Percentiles rank a stretch among this genome's conserved stretches.
Conservation (phyloP, 108 stramenopile species). For the Cyclotella kingstonii region DNA sequence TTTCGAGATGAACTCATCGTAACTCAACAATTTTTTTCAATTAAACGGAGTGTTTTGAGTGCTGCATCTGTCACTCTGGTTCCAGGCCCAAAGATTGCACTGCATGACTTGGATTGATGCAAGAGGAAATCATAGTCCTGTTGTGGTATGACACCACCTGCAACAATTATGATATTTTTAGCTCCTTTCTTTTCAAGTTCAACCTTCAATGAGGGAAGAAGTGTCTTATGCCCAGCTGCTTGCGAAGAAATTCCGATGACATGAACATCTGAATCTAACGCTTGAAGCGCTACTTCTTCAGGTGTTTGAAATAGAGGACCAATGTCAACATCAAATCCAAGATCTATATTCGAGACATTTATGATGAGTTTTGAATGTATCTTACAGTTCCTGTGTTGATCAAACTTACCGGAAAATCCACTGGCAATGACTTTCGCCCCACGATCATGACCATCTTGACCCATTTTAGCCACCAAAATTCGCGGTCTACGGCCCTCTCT, state of each 20-base stretch:
- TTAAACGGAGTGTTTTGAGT: conserved; percentile 66
- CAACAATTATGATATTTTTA: conserved; percentile 86
- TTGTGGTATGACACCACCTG: conserved; percentile 95
- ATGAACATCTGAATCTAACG: conserved; percentile 97
- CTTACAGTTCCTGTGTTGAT: no score
- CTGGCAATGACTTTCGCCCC: conserved; percentile 98
- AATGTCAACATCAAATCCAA: conserved; percentile 98
- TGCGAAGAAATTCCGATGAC: conserved; percentile 95
- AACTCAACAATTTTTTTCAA: conserved; percentile 38
- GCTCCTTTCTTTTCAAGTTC: conserved; percentile 85
- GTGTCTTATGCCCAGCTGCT: conserved; percentile 97
- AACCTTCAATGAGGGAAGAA: conserved; percentile 89
- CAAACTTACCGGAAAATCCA: conserved; percentile 73
- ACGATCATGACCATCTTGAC: conserved; percentile 98
- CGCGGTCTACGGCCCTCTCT: conserved; percentile 93
- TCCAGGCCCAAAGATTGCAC: conserved; percentile 95
- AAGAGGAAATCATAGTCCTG: conserved; percentile 91
- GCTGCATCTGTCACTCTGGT: conserved; percentile 93
- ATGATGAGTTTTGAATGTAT: no score
- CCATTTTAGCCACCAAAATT: conserved; percentile 98
- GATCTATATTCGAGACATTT: no score
- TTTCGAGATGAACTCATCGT: background rate
- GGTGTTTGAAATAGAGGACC: conserved; percentile 97
- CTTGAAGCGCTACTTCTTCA: conserved; percentile 92
- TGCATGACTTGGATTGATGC: conserved; percentile 78